Conservation (phyloP, 768 basidiomycete genomes). For the Lentinula aciculospora region DNA sequence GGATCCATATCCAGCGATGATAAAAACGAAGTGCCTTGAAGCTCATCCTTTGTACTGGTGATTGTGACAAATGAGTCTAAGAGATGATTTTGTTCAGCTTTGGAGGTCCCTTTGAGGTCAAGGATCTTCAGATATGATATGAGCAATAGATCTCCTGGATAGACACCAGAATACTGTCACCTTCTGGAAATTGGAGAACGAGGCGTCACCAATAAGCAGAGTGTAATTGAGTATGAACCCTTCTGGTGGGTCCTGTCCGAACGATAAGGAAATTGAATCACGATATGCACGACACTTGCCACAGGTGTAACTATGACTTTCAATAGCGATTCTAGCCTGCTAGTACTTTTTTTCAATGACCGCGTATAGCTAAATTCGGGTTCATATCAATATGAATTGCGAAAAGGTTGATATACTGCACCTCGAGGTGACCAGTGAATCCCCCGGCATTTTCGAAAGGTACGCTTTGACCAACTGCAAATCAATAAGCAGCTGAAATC, state of each 20-base stretch:
- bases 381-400: slow-evolving; percentile 10
- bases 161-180: slow-evolving; percentile 28
- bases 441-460: slow-evolving; percentile 79
- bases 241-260: slow-evolving; percentile 77
- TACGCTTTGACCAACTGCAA: slow-evolving; percentile 82
- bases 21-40: slow-evolving; percentile 89
- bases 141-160: background rate
- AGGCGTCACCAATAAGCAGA: slow-evolving; percentile 88
- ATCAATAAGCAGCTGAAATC: slow-evolving; percentile 76
- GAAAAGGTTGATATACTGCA: slow-evolving; percentile 19
- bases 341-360: slow-evolving; percentile 74
- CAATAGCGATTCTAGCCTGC: slow-evolving; percentile 82
- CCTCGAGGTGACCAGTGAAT: slow-evolving; percentile 50
- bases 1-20: slow-evolving; percentile 97
- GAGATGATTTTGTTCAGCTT: slow-evolving; percentile 80
- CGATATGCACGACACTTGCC: slow-evolving; percentile 35
- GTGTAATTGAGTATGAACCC: slow-evolving; percentile 96
- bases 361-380: slow-evolving; percentile 62
- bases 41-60: slow-evolving; percentile 87
- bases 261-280: background rate
- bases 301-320: slow-evolving; percentile 95
- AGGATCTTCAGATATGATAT: slow-evolving; percentile 54
- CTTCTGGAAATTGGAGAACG: slow-evolving; percentile 98
- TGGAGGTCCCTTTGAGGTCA: slow-evolving; percentile 90
- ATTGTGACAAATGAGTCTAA: slow-evolving; percentile 89